A percentile compares a stretch with the other conserved stretches of the same genome.
Conservation (phyloP, 2,329 filamentous ascomycete species). For the Colletotrichum destructivum region DNA sequence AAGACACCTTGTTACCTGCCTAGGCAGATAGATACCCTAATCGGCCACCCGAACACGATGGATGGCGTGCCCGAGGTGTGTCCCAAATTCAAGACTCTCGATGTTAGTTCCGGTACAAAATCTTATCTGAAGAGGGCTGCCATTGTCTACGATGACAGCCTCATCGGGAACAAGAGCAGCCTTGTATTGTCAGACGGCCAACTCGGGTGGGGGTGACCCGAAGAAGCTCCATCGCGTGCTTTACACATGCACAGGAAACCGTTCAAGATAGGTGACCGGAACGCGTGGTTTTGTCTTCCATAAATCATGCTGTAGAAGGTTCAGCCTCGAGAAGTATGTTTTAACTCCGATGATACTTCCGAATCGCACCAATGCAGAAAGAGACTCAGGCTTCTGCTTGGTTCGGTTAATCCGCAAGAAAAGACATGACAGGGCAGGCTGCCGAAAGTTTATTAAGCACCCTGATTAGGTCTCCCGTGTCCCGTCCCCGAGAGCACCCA, state of each 20-base stretch:
- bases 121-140: background rate
- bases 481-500: slow-evolving; percentile 14
- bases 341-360: background rate
- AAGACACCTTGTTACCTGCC: background rate
- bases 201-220: slow-evolving; percentile 3
- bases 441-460: background rate
- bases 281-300: background rate
- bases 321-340: background rate
- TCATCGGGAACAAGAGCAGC: slow-evolving; percentile 6
- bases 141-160: background rate
- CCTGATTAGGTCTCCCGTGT: background rate
- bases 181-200: background rate
- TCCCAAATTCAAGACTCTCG: slow-evolving; percentile 15
- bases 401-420: background rate
- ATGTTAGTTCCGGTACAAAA: background rate
- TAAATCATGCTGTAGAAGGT: background rate
- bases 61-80: slow-evolving; percentile 22
- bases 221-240: background rate
- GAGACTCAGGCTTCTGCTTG: background rate
- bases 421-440: background rate
- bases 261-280: background rate
- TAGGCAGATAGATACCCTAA: background rate
- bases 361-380: background rate
- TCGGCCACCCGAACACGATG: background rate
- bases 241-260: background rate